Evolutionary conservation across 257 asterid species (phyloP), one percentile per base, ranked within the genome.

Genomic region (Thymus quinquecostatus): DNA sequence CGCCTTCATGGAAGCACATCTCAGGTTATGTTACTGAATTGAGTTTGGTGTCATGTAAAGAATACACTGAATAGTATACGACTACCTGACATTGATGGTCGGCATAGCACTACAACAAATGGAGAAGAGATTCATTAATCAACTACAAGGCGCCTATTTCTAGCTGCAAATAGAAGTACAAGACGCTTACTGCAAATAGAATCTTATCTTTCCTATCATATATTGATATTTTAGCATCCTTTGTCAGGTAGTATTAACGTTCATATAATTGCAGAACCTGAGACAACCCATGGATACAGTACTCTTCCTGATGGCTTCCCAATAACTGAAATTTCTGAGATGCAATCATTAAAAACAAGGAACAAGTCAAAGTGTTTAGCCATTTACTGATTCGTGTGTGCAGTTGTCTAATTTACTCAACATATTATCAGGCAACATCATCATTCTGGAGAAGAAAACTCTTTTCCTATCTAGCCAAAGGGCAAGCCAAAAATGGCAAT

Each of bases 261-360:
- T 30, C 45, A n/a, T 60, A n/a, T 13, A 12, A 4, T 10, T 27
- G 14, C n/a, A 14, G 69, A 47, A 28, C 36, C 54, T 8, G 4
- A 41, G 6, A 63, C 45, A 29, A 45, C 57, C 3, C 62, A 11
- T 55, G n/a, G 75, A 29, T n/a, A 44, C 13, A 51, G 54, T 44
- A 51, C 43, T 43, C 45, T 51, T 38, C 11, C 13, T 10, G 29
- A 12, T 13, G 4, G 10, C 13, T 53, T 56, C 48, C 6, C 8
- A 58, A 41, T 30, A 53, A 53, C 10, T 53, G 30, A 53, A 14
- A 32, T 53, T 53, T 53, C 33, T 53, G 10, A 9, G 11, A 53
- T 14, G 58, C 53, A 60, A 36, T 36, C 28, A 33, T n/a, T 63
- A 21, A 70, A 61, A 70, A 61, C 9, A 9, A 38, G 12, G 41